Evolutionary conservation across 2,329 filamentous ascomycete genomes (phyloP).

Genomic region (Sporothrix inflata): DNA sequence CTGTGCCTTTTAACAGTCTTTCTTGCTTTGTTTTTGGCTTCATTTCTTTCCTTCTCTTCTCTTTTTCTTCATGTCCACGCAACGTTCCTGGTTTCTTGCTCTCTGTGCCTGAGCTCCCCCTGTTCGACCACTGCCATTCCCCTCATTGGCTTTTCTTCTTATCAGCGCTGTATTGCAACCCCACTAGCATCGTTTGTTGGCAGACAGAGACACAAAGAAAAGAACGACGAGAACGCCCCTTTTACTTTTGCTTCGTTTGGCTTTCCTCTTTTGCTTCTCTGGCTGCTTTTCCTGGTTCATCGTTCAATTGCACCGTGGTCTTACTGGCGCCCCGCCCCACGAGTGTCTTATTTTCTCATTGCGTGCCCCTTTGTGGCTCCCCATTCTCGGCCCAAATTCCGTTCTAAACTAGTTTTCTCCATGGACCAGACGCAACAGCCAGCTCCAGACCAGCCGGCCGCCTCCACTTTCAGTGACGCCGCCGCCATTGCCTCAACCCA

Average conservation of each 20-base stretch:
- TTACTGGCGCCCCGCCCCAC: conserved; percentile 20
- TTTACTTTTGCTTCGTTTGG: background rate
- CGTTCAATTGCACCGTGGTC: conserved; percentile 5
- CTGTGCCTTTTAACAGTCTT: background rate
- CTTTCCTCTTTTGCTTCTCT: background rate
- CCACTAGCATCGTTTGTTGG: conserved; percentile 5
- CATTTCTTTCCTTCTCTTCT: background rate
- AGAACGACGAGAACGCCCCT: background rate
- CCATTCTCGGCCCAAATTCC: background rate
- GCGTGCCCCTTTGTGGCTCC: conserved; percentile 18
- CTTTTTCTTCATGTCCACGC: background rate
- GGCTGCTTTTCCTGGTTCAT: background rate
- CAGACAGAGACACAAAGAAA: background rate
- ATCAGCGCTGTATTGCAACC: conserved; percentile 5
- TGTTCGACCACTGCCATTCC: conserved; percentile 13
- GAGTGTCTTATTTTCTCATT: conserved; percentile 11
- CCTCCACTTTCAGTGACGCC: background rate
- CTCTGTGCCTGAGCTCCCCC: conserved; percentile 7
- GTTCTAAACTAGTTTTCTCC: conserved; percentile 25
- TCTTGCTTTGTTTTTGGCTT: background rate
- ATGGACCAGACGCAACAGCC: conserved; percentile 22
- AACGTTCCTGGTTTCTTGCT: background rate
- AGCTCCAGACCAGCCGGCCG: conserved; percentile 19
- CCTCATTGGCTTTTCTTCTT: conserved; percentile 8
- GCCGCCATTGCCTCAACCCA: background rate